Base-by-base conservation (phyloP, 1,139 yeast species). In the Suhomyces chickasaworum region DNA sequence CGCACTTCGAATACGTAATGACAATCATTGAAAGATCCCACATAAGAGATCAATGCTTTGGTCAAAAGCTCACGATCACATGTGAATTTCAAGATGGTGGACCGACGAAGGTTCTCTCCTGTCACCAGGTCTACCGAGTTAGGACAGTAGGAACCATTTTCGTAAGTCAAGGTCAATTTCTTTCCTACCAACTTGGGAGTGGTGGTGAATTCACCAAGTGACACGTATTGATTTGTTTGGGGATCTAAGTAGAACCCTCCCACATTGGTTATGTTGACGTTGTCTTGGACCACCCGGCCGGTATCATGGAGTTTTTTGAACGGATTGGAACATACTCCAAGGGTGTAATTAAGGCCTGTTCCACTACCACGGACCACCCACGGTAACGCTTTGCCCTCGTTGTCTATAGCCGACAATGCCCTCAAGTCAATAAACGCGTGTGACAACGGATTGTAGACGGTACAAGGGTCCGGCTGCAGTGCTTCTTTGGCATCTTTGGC, bases 1-100 rank as follows among this genome's bases (percentile, higher is more conserved):
- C 90, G 71, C 22, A 89, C 89, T 62, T 90, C 97, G 63, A 90
- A 90, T 59, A 86, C 80, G 65, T 86, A 90, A 32, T 86, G 80
- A 65, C 97, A 90, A 50, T 89, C 87, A 63, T 88, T 80, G 33
- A 80, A 63, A 13, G 81, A 81, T 0, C 95, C 95, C 29, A 90
- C 76, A 59, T 78, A 89, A 7, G 89, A 77, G 1, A 89, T 72
- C 36, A 80, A 72, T 0, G 95, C 96, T 54, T 80, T 81, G 12
- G 81, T 69, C 59, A 78, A 65, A 62, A 87, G 78, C 46, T 86
- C 93, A 48, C 87, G 75, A 63, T 89, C 96, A 65, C 97, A 90
- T 13, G 86, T 80, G 56, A 90, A 88, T 13, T 88, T 78, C 42
- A 90, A 65, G 3, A 88, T 66, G 1, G 96, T 80, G 4, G 93